phyloP scores from a whole-genome alignment of 139 green algal genomes.

The Haematococcus sp. region DNA sequence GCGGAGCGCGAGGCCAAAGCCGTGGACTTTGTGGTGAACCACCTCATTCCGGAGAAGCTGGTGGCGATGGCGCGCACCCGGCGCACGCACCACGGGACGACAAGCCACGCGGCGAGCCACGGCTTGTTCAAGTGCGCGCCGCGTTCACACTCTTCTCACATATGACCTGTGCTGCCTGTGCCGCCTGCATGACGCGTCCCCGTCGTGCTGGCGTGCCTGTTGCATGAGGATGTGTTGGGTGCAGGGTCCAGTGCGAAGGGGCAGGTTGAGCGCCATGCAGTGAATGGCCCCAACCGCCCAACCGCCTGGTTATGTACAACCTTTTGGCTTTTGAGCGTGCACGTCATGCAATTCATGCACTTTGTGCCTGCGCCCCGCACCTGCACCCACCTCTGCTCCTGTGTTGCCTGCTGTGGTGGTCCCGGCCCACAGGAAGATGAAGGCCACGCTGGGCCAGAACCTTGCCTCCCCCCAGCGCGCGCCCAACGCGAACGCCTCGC shows the following conservation, averaged over 20 bases:
- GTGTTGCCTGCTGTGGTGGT: too few relatives aligned
- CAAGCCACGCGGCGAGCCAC: neutral
- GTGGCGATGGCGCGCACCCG: slow-evolving; percentile 11
- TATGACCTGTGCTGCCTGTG: neutral
- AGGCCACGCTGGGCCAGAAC: neutral
- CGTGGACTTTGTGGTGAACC: slow-evolving; percentile 17
- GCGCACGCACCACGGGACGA: neutral
- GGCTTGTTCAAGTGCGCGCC: neutral
- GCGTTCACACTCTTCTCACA: neutral
- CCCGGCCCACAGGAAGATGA: slow-evolving; percentile 5
- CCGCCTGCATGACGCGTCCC: neutral
- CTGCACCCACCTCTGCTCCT: too few relatives aligned
- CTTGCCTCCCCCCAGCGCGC: neutral
- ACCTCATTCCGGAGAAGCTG: slow-evolving; percentile 15
- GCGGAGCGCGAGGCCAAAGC: neutral
- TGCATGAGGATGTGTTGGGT: too few relatives aligned
- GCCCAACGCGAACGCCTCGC: too few relatives aligned
- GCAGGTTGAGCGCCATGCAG: too few relatives aligned
- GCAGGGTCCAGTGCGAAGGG: too few relatives aligned
- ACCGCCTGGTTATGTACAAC: too few relatives aligned
- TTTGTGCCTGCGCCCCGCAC: too few relatives aligned
- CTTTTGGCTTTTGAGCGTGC: too few relatives aligned
- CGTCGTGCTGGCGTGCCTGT: too few relatives aligned
- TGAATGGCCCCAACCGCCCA: too few relatives aligned
- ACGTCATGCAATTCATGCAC: too few relatives aligned